Base-by-base conservation (phyloP, 345 rosid species). In the Conringia planisiliqua region DNA sequence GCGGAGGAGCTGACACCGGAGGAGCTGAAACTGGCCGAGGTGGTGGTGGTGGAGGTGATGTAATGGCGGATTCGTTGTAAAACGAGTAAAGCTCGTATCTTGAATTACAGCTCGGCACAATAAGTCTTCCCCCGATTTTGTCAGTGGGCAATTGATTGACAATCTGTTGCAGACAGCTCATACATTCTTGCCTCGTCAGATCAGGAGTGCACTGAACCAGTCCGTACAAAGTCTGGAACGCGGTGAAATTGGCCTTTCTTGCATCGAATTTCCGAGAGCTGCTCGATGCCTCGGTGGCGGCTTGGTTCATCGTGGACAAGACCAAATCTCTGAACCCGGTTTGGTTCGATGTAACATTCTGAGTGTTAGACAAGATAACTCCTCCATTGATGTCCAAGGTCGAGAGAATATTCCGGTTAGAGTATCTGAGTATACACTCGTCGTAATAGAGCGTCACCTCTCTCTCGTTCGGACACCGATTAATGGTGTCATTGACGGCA, bases 161-260 rank as follows among this genome's bases (percentile, higher is more conserved):
- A 10, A 32, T 68, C 0, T 0, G 10, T 22, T 50, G 52, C 10
- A 87, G 75, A 69, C 91, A 87, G 0, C 0, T 0, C 0, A 8
- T 7, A 17, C 89, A 87, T 0, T 63, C 75, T 2, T 8, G 8
- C 0, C 7, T 3, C 0, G 81, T 70, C 8, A 87, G 61, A 77
- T 87, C 90, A 10, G 82, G 86, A 3, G 82, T 82, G 77, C 96
- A 89, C 80, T 89, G 87, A 4, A 47, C 84, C 1, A 89, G 75
- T 2, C 48, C 66, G 68, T 75, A 89, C 20, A 87, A 10, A 0
- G 2, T 55, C 55, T 66, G 59, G 1, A 27, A 68, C 26, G 29
- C 48, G 0, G 74, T 50, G 4, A 43, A 55, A 27, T 52, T 16
- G 1, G n/a, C 43, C 2, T 50, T 57, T 11, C 14, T 35, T 3